A percentile compares a stretch with the other conserved stretches of the same genome.
These are phyloP conservation scores for Fusarium compactum DNA, from an alignment of 2,329 filamentous ascomycete species.

Conservation along the genomic window DNA sequence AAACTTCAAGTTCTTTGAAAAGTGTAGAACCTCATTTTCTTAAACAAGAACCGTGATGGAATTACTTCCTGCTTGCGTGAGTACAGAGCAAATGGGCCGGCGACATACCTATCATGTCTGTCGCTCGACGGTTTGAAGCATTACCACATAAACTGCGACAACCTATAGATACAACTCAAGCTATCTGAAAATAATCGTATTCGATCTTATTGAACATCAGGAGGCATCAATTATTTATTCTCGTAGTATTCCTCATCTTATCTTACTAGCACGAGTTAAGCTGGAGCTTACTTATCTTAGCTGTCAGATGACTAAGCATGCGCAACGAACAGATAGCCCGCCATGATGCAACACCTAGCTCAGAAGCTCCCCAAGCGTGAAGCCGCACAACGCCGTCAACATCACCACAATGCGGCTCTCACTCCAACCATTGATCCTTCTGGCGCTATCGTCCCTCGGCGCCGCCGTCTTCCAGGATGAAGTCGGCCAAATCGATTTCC, in stretches of 20 bases:
- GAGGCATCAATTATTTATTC: not conserved
- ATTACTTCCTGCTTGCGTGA: fast-evolving
- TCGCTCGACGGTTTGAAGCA: no score
- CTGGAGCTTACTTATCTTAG: slow-evolving; percentile 16
- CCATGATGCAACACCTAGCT: slow-evolving; percentile 43
- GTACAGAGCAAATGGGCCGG: not conserved
- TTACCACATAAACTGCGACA: fast-evolving
- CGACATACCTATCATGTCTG: no score
- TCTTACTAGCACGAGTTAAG: not conserved
- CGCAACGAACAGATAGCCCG: slow-evolving; percentile 46
- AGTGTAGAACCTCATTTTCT: no score
- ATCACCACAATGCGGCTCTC: slow-evolving; percentile 52
- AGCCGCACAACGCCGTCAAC: slow-evolving; percentile 41
- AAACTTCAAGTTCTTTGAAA: no score
- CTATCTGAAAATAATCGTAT: no score
- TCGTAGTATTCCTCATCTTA: not conserved
- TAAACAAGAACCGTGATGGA: no score
- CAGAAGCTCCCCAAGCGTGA: slow-evolving; percentile 42
- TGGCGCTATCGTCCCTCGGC: slow-evolving; percentile 58
- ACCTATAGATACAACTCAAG: no score
- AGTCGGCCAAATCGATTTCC: slow-evolving; percentile 91
- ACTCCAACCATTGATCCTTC: slow-evolving; percentile 53
- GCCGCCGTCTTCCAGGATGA: slow-evolving; percentile 87
- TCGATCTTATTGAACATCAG: not conserved
- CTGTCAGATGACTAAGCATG: slow-evolving; percentile 43